Evolutionary conservation across 176 grass and related monocot species (phyloP), one percentile per base, ranked within the genome.

Genomic region (Puya raimondii): DNA sequence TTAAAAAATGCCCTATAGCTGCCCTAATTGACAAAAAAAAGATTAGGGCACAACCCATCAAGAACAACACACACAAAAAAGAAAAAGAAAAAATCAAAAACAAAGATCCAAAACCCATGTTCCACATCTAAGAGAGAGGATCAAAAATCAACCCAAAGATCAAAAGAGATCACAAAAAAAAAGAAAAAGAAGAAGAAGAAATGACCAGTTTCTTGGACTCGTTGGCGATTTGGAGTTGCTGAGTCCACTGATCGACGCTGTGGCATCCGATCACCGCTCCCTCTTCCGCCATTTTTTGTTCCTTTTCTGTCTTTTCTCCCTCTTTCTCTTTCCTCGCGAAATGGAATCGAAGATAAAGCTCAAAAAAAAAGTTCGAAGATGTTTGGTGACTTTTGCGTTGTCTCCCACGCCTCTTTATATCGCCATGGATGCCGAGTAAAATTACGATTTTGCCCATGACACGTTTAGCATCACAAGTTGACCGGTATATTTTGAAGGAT

Each of bases 181-280:
- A 7, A 4, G 2, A 64, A 2, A 6, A 12, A 11, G 14, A 21
- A 48, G 13, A 2, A 1, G 21, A 10, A 16, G n/a, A 1, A 12
- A 7, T 4, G 78, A 96, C 91, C 77, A 96, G 83, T 73, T 88
- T 96, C 53, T 66, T 42, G 16, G 53, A 11, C 0, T 81, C 78
- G 61, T 86, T 81, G 48, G 77, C 87, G 50, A 67, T 52, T 16
- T 56, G 1, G 68, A 96, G 72, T 8, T 88, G 72, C 67, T 49
- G 2, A 0, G 79, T 78, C 79, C 87, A 96, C 2, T 86, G 64
- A 0, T 76, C 77, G 27, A 66, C 59, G 68, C 25, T 84, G 88
- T 96, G 85, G 85, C 91, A 96, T 49, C 65, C 80, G 80, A 96
- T 78, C 52, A 96, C 87, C 18, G 3, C 11, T 50, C 84, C 84